Conservation (phyloP, 1,139 yeast genomes). For the Taiozyma onychis region DNA sequence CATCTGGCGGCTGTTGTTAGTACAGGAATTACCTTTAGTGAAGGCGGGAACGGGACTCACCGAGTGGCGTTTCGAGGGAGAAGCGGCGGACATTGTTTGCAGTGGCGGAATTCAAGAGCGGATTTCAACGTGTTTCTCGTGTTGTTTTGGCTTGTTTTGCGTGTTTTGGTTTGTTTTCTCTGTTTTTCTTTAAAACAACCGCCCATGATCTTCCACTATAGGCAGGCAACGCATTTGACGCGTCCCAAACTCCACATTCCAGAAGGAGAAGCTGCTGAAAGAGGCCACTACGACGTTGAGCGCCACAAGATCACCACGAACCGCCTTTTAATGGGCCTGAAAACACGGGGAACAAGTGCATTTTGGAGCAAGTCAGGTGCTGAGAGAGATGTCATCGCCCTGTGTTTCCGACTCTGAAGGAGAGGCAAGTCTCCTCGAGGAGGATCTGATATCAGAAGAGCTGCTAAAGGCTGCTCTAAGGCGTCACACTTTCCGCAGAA, state of each 20-base stretch:
- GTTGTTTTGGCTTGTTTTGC: no score
- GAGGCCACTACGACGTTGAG: neutral
- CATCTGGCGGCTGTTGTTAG: conserved; percentile 22
- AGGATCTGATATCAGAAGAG: neutral
- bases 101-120: neutral
- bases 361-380: neutral
- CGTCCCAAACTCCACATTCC: neutral
- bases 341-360: neutral
- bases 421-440: conserved; percentile 7
- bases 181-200: neutral
- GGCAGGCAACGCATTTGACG: neutral
- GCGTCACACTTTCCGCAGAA: neutral
- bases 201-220: neutral
- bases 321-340: neutral
- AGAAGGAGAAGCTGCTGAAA: neutral
- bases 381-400: neutral
- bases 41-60: conserved; percentile 10
- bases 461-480: conserved; percentile 1
- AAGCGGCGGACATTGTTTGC: conserved; percentile 11
- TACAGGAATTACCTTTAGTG: neutral
- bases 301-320: neutral
- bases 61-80: conserved; percentile 23
- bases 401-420: conserved; percentile 18
- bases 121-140: neutral
- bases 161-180: neutral